These are phyloP conservation scores for Cladobotryum protrusum DNA, from an alignment of 2,329 filamentous ascomycete species.

Conservation along the genomic window DNA sequence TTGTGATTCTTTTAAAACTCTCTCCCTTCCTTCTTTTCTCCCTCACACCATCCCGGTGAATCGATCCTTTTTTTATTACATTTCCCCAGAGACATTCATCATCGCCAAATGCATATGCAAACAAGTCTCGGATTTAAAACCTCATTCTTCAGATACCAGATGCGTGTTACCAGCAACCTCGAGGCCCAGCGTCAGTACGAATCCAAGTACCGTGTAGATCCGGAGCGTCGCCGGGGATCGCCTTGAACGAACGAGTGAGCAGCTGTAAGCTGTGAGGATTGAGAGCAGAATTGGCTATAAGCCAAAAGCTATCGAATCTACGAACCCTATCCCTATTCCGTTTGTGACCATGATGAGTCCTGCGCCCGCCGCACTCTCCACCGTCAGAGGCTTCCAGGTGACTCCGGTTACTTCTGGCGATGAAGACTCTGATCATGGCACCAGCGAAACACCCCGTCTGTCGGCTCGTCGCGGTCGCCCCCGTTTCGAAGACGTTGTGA, in stretches of 20 bases:
- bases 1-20: neutral
- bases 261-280: neutral
- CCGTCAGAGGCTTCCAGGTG: constrained; percentile 51
- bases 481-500: constrained; percentile 51
- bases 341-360: constrained; percentile 38
- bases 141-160: constrained; percentile 51
- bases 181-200: constrained; percentile 43
- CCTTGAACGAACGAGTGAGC: constrained; percentile 28
- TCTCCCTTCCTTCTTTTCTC: neutral
- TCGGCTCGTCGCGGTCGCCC: constrained; percentile 34
- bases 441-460: constrained; percentile 32
- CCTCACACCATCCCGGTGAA: constrained; percentile 6
- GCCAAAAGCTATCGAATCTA: neutral
- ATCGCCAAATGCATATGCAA: constrained; percentile 52
- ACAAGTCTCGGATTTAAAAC: constrained; percentile 36
- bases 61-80: constrained; percentile 3
- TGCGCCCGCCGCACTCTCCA: constrained; percentile 44
- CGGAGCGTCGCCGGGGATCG: constrained; percentile 53
- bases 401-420: constrained; percentile 50
- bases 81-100: constrained; percentile 14
- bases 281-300: neutral
- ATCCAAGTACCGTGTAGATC: constrained; percentile 49
- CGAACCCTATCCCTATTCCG: neutral
- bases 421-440: constrained; percentile 49
- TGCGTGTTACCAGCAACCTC: constrained; percentile 48